Evolutionary conservation across 2,329 filamentous ascomycete species (phyloP), one percentile per base, ranked within the genome.

Genomic region (Cladosporium sp.): DNA sequence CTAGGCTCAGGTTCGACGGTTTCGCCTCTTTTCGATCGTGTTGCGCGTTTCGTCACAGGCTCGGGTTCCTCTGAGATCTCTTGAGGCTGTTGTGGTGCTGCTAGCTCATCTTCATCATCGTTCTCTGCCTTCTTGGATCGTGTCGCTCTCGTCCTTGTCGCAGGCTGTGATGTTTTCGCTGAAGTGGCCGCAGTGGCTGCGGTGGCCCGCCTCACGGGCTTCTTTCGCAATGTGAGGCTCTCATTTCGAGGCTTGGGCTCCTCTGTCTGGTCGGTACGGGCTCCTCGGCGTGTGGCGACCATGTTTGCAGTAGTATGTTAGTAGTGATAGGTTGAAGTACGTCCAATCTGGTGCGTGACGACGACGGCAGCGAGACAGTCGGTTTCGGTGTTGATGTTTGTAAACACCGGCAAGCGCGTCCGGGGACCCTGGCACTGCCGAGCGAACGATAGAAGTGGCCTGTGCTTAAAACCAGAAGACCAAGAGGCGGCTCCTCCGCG

Each of bases 261-360:
- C 11, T 70, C 66, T 13, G 66, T 63, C 14, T 63, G 69, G 21
- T 65, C 67, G 2, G 67, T 72, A 4, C 70, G 69, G 67, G 73
- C 72, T 30, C 70, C 72, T 34, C 74, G 68, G 65, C 76, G 67
- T 63, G 76, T 78, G 21, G 76, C 74, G 46, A 77, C 76, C 76
- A 78, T 78, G 26, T 26, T 70, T 43, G 49, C 48, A 61, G 49
- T 56, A n/a, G 30, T n/a, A 28, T 54, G 49, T 56, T 61, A 61
- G 58, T 61, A 61, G 58, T 61, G 58, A 61, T 61, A 36, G 58
- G 46, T 23, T 30, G 56, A 23, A 58, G 14, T 28, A 25, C 21
- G 32, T 57, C 28, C 13, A 14, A 21, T 36, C 8, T 32, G 53
- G 54, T 39, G 51, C 6, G 28, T 32, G 18, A 54, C 26, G n/a